These are phyloP conservation scores for Bisporella sp. DNA, from an alignment of 2,329 filamentous ascomycete genomes.

Conservation along the genomic window DNA sequence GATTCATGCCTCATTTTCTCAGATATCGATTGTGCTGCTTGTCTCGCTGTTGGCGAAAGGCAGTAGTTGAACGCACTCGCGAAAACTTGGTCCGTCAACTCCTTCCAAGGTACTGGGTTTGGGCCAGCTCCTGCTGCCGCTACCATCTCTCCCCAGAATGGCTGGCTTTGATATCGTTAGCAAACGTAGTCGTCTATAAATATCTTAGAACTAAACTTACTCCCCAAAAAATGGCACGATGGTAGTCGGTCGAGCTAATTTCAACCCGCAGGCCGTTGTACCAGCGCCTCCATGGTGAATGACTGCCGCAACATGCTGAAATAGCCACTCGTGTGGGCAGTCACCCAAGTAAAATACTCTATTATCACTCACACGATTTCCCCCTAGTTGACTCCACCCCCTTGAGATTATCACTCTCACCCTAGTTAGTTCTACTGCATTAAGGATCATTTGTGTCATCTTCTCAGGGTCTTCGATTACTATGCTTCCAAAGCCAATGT, in stretches of 20 bases:
- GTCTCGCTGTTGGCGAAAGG: slow-evolving; percentile 51
- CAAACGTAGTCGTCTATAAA: too few species aligned
- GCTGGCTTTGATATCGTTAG: slow-evolving; percentile 36
- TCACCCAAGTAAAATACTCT: slow-evolving; percentile 65
- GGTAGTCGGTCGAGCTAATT: slow-evolving; percentile 64
- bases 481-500: slow-evolving; percentile 71
- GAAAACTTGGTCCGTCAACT: slow-evolving; percentile 54
- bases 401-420: slow-evolving; percentile 66
- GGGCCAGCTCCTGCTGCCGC: slow-evolving; percentile 57
- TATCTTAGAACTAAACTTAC: not conserved
- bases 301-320: slow-evolving; percentile 47
- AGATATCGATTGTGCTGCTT: slow-evolving; percentile 52
- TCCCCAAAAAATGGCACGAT: slow-evolving; percentile 65
- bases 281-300: slow-evolving; percentile 1
- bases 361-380: slow-evolving; percentile 40
- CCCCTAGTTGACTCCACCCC: slow-evolving; percentile 67
- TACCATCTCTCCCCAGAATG: slow-evolving; percentile 71
- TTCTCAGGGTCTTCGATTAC: slow-evolving; percentile 63
- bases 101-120: slow-evolving; percentile 60
- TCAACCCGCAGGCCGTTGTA: slow-evolving; percentile 63
- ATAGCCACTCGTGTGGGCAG: slow-evolving; percentile 71
- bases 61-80: slow-evolving; percentile 63
- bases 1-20: slow-evolving; percentile 52
- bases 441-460: slow-evolving; percentile 64
- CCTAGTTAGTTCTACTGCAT: slow-evolving; percentile 56